Conservation (phyloP, 2,329 filamentous ascomycete genomes). For the Cytospora schulzeri region DNA sequence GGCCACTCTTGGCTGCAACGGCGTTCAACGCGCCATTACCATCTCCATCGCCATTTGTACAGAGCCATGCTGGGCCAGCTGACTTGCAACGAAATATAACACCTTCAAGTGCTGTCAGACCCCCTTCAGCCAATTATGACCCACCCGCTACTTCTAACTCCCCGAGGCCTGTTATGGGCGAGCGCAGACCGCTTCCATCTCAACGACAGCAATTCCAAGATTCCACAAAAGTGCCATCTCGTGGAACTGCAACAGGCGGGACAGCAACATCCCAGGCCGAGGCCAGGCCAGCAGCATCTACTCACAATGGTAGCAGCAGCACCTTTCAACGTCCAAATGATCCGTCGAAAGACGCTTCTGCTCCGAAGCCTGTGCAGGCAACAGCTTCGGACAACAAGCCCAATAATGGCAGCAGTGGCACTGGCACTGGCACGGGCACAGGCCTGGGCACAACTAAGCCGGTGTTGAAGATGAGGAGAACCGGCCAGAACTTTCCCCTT, state of each 20-base stretch:
- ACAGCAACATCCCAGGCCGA: background rate
- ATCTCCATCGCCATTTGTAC: background rate
- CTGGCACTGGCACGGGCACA: no score
- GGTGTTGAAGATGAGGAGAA: conserved; percentile 26
- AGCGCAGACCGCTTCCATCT: background rate
- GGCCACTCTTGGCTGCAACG: background rate
- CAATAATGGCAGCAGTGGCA: background rate
- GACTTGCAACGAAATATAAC: background rate
- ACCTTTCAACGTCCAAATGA: background rate
- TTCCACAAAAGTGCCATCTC: background rate
- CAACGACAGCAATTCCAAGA: background rate
- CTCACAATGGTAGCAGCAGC: background rate
- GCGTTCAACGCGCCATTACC: background rate
- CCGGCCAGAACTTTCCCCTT: conserved; percentile 24
- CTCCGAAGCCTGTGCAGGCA: background rate
- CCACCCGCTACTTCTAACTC: background rate
- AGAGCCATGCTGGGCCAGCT: background rate
- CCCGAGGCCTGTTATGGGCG: background rate
- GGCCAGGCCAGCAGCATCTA: background rate
- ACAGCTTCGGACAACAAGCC: background rate
- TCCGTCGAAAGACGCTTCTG: background rate
- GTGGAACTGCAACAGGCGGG: background rate
- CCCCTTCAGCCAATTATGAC: background rate
- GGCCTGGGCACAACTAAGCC: conserved; percentile 7
- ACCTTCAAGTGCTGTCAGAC: background rate